Percentiles rank a stretch among this genome's conserved stretches.
Conservation (phyloP, 2,329 filamentous ascomycete species). For the Epicoccum nigrum region DNA sequence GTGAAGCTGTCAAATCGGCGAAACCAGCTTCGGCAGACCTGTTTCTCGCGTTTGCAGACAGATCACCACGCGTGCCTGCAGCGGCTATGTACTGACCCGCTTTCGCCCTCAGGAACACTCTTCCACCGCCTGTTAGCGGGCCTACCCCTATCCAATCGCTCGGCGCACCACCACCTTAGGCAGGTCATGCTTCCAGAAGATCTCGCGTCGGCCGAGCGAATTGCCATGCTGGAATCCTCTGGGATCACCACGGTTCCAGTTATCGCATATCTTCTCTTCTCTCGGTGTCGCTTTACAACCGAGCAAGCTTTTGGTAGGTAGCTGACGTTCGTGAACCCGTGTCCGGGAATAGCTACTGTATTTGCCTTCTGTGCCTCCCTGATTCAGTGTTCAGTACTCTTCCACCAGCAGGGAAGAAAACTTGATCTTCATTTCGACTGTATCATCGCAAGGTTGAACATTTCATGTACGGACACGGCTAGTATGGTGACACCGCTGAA, state of each 20-base stretch:
- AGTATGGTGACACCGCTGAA: no score
- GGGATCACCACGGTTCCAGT: neutral
- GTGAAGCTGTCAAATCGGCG: slow-evolving; percentile 10
- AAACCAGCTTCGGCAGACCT: slow-evolving; percentile 18
- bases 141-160: slow-evolving; percentile 24
- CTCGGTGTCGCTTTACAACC: neutral
- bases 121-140: slow-evolving; percentile 12
- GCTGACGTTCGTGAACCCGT: neutral
- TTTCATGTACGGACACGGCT: no score
- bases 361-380: no score
- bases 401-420: neutral
- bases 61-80: slow-evolving; percentile 40
- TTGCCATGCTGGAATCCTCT: neutral
- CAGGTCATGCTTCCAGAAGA: slow-evolving; percentile 23
- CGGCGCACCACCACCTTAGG: slow-evolving; percentile 10
- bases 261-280: neutral
- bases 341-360: slow-evolving; percentile 7
- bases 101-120: slow-evolving; percentile 35
- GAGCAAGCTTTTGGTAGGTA: neutral
- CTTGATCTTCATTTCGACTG: no score
- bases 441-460: no score
- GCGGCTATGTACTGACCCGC: slow-evolving; percentile 39
- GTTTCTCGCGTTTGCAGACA: slow-evolving; percentile 20
- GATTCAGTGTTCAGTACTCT: neutral
- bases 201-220: slow-evolving; percentile 29